These are phyloP conservation scores for Byssochlamys sp. DNA, from an alignment of 2,329 filamentous ascomycete genomes.

Conservation along the genomic window DNA sequence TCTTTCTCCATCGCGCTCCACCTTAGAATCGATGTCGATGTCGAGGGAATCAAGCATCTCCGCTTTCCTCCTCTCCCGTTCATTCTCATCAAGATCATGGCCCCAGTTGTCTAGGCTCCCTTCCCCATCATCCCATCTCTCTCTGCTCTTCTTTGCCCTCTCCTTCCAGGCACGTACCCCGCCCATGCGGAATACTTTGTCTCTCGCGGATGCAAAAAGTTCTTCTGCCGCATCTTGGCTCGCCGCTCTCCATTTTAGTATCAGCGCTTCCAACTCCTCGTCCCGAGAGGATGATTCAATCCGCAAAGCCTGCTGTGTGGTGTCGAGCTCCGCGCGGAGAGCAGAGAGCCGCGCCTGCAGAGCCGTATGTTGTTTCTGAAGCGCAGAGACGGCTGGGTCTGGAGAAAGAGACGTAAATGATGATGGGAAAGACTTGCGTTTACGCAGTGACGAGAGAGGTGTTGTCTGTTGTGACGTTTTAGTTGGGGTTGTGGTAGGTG, in stretches of 20 bases:
- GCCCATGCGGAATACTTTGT: constrained; percentile 54
- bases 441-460: not conserved
- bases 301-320: constrained; percentile 42
- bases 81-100: constrained; percentile 32
- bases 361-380: constrained; percentile 27
- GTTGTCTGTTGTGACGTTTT: not conserved
- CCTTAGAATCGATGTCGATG: not conserved
- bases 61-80: constrained; percentile 23
- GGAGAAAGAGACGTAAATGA: constrained; percentile 6
- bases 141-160: constrained; percentile 36
- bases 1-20: constrained; percentile 35
- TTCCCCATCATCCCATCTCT: constrained; percentile 28
- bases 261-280: constrained; percentile 47
- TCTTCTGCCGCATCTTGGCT: constrained; percentile 58
- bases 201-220: constrained; percentile 51
- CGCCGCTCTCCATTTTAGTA: constrained; percentile 52
- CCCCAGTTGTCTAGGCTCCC: constrained; percentile 23
- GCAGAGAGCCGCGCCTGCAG: constrained; percentile 23
- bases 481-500: constrained; percentile 5
- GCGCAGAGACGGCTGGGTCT: constrained; percentile 18
- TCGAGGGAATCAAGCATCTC: constrained; percentile 31
- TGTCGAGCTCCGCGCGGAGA: constrained; percentile 39
- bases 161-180: constrained; percentile 50
- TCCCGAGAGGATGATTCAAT: constrained; percentile 41
- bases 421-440: constrained; percentile 5